These are phyloP conservation scores for Veloporphyrellus conicus DNA, from an alignment of 1,284 basidiomycete genomes.

Conservation along the genomic window DNA sequence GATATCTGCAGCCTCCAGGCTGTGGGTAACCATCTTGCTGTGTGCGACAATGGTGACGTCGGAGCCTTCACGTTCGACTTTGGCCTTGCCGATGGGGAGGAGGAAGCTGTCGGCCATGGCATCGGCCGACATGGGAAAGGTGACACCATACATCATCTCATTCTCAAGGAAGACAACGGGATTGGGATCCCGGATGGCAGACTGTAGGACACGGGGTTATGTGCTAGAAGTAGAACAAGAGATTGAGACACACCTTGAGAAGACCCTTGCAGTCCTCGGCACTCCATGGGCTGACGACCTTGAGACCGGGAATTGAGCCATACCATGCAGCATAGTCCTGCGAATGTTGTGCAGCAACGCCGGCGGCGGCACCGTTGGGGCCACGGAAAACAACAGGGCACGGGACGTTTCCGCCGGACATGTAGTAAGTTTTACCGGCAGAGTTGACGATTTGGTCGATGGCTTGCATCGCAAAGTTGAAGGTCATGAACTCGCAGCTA, in stretches of 20 bases:
- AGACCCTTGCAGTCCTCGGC: slow-evolving; percentile 98
- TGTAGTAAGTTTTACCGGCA: slow-evolving; percentile 99
- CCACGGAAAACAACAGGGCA: slow-evolving; percentile 99
- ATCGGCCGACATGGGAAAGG: slow-evolving; percentile 93
- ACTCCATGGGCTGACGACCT: slow-evolving; percentile 96
- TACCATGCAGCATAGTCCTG: slow-evolving; percentile 95
- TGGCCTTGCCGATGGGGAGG: slow-evolving; percentile 96
- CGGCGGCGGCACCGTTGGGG: slow-evolving; percentile 96
- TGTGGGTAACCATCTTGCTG: slow-evolving; percentile 93
- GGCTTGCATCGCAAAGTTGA: slow-evolving; percentile 94
- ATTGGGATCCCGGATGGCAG: slow-evolving; percentile 97
- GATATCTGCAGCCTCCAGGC: slow-evolving; percentile 87
- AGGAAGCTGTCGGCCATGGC: slow-evolving; percentile 94
- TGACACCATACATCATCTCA: slow-evolving; percentile 97
- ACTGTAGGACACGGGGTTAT: slow-evolving; percentile 39
- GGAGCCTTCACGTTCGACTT: slow-evolving; percentile 88
- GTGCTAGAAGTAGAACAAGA: not conserved
- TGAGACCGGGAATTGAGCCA: slow-evolving; percentile 92
- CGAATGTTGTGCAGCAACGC: slow-evolving; percentile 93
- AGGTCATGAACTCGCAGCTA: slow-evolving; percentile 99
- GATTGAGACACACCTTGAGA: slow-evolving; percentile 66
- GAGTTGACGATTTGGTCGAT: slow-evolving; percentile 99
- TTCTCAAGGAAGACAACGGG: slow-evolving; percentile 99
- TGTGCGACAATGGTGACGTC: slow-evolving; percentile 97
- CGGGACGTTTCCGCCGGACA: slow-evolving; percentile 97